Evolutionary conservation across 371 early-diverging fungal species (phyloP).

Genomic region (Rhizomucor pusillus): DNA sequence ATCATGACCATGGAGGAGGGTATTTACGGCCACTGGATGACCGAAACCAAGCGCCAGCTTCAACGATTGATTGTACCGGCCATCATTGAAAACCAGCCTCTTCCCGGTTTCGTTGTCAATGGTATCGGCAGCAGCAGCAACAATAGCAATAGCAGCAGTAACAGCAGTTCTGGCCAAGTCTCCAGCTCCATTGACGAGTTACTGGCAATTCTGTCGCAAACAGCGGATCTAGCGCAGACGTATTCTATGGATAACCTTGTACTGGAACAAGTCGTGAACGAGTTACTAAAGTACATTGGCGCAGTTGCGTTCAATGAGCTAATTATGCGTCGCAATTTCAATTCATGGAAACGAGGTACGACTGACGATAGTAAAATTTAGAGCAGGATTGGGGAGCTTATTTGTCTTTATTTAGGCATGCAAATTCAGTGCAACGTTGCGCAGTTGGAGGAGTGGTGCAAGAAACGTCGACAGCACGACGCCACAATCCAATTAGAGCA

Average conservation of each 20-base stretch:
- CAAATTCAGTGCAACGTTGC: constrained; percentile 95
- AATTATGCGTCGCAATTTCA: constrained; percentile 79
- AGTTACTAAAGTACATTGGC: constrained; percentile 83
- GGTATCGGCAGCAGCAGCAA: constrained; percentile 75
- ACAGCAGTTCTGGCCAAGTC: constrained; percentile 26
- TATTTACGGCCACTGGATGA: constrained; percentile 70
- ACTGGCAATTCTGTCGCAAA: constrained; percentile 75
- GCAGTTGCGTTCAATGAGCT: constrained; percentile 91
- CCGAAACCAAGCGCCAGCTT: constrained; percentile 83
- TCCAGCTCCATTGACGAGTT: constrained; percentile 73
- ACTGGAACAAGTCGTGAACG: constrained; percentile 72
- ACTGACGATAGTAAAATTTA: neutral
- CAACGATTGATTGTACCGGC: constrained; percentile 85
- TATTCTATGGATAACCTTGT: constrained; percentile 79
- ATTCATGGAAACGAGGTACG: constrained; percentile 75
- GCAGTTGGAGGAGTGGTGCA: constrained; percentile 93
- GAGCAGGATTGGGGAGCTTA: neutral
- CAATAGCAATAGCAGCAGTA: constrained; percentile 37
- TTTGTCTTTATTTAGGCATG: constrained; percentile 44
- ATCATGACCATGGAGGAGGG: constrained; percentile 46
- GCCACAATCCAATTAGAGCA: constrained; percentile 84
- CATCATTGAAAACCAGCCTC: constrained; percentile 82
- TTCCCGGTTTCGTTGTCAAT: constrained; percentile 82
- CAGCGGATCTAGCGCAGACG: constrained; percentile 81
- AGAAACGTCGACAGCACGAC: constrained; percentile 75